Evolutionary conservation across 331 rosid species (phyloP).

Genomic region (Rosa hybrid): DNA sequence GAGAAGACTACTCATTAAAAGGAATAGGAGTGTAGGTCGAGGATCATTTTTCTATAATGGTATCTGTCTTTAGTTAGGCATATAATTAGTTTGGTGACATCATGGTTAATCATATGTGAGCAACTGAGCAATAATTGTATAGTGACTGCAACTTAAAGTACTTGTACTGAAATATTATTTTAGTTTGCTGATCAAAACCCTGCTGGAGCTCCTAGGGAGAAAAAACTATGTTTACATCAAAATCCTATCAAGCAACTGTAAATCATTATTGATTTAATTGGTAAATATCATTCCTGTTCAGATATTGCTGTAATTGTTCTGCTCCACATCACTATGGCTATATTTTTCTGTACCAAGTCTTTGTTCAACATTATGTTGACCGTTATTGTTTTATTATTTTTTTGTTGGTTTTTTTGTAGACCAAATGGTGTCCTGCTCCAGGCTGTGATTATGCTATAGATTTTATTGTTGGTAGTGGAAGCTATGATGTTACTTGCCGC

Average conservation of each 20-base stretch:
- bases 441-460: constrained; percentile 89
- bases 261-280: background rate
- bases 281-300: background rate
- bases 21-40: background rate
- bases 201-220: background rate
- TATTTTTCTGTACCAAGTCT: background rate
- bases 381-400: background rate
- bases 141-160: background rate
- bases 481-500: constrained; percentile 88
- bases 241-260: background rate
- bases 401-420: constrained; percentile 38
- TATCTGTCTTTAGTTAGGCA: background rate
- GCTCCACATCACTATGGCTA: background rate
- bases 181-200: background rate
- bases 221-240: background rate
- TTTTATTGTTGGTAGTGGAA: constrained; percentile 86
- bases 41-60: background rate
- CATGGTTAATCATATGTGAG: background rate
- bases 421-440: constrained; percentile 98
- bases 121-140: background rate
- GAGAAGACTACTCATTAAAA: background rate
- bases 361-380: background rate
- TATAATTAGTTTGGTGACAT: background rate
- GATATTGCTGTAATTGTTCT: background rate
- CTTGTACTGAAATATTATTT: background rate